Percentiles rank a stretch among this genome's conserved stretches.
Conservation (phyloP, 208 protist species). For the Crithidia brevicula region DNA sequence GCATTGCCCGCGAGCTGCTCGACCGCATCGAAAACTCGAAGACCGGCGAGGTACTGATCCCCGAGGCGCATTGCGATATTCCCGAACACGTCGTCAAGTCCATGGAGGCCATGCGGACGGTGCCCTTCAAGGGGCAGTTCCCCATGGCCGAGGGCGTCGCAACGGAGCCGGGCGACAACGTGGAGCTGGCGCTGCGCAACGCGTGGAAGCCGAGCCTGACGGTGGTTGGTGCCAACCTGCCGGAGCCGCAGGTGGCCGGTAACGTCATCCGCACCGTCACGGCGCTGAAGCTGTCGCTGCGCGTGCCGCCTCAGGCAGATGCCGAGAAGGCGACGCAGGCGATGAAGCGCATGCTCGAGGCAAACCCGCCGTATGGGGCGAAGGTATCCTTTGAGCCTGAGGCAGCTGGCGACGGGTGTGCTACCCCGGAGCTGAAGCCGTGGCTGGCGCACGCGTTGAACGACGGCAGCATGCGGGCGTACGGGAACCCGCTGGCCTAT, state of each 20-base stretch:
- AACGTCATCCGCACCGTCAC: conserved; percentile 94
- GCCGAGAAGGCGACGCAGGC: conserved; percentile 45
- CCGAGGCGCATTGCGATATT: conserved; percentile 91
- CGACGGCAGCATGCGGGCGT: conserved; percentile 82
- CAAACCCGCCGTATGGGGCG: conserved; percentile 92
- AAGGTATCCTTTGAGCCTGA: conserved; percentile 85
- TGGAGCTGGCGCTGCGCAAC: conserved; percentile 87
- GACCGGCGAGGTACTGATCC: conserved; percentile 90
- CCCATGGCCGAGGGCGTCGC: conserved; percentile 43
- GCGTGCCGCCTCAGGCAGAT: conserved; percentile 89
- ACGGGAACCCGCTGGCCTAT: conserved; percentile 70
- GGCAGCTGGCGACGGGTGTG: conserved; percentile 75
- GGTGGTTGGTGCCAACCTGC: conserved; percentile 92
- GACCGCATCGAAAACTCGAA: conserved; percentile 90
- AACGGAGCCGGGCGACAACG: conserved; percentile 58
- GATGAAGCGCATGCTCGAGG: conserved; percentile 77
- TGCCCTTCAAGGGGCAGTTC: conserved; percentile 77
- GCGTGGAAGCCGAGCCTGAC: conserved; percentile 94
- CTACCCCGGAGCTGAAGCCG: conserved; percentile 73
- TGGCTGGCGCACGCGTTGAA: conserved; percentile 86
- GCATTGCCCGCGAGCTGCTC: conserved; percentile 89
- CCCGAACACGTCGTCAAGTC: conserved; percentile 61
- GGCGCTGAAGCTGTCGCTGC: conserved; percentile 92
- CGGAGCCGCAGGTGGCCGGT: conserved; percentile 75
- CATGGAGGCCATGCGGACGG: conserved; percentile 63